These are phyloP conservation scores for Phytophthora aleatoria DNA, from an alignment of 352 stramenopile genomes.

Conservation along the genomic window DNA sequence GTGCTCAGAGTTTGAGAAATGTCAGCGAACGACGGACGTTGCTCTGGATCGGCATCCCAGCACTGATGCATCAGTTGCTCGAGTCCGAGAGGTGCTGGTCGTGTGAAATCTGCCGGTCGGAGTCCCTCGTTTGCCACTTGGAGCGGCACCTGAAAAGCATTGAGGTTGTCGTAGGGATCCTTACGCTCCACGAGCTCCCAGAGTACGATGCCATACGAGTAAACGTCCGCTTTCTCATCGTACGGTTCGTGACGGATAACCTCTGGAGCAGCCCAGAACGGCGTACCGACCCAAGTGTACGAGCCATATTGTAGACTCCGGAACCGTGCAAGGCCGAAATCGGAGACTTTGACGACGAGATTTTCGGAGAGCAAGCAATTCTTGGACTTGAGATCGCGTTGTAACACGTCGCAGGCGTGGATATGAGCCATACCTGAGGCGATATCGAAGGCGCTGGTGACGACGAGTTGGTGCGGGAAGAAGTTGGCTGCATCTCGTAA, in stretches of 20 bases:
- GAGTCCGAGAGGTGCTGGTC: conserved; percentile 55
- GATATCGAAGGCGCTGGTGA: conserved; percentile 69
- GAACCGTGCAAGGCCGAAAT: conserved; percentile 78
- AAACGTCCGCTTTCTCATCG: conserved; percentile 81
- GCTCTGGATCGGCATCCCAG: conserved; percentile 71
- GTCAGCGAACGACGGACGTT: conserved; percentile 66
- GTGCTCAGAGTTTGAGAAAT: conserved; percentile 64
- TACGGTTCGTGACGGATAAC: conserved; percentile 81
- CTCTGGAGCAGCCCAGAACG: conserved; percentile 79
- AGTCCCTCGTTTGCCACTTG: conserved; percentile 75
- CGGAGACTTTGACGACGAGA: conserved; percentile 74
- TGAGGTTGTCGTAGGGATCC: conserved; percentile 74
- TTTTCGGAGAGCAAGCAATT: conserved; percentile 82
- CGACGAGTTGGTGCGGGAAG: conserved; percentile 62
- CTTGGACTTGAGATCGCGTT: conserved; percentile 82
- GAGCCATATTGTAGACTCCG: conserved; percentile 38
- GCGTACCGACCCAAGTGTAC: conserved; percentile 81
- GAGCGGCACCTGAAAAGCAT: conserved; percentile 78
- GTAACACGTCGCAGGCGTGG: conserved; percentile 58
- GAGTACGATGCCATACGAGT: conserved; percentile 73
- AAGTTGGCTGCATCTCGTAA: conserved; percentile 77
- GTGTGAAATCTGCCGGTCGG: conserved; percentile 52
- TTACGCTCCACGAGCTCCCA: conserved; percentile 80
- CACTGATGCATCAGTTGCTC: conserved; percentile 79
- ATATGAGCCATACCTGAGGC: conserved; percentile 69